A percentile compares a stretch with the other conserved stretches of the same genome.
These are phyloP conservation scores for Lactarius hengduanensis DNA, from an alignment of 768 basidiomycete genomes.

Conservation along the genomic window DNA sequence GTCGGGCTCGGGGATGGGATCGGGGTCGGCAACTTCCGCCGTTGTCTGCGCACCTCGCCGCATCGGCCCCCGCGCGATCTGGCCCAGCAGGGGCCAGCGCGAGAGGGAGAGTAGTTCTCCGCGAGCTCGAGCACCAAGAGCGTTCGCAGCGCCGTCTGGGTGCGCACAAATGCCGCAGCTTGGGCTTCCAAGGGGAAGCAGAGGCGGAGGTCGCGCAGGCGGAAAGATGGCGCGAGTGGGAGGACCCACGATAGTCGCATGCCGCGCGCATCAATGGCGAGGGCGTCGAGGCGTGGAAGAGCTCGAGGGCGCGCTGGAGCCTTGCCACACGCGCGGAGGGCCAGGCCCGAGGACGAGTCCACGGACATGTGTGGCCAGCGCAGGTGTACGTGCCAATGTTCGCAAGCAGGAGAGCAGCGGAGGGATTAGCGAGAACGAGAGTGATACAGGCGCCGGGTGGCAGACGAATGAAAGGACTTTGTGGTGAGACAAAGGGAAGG, in stretches of 20 bases:
- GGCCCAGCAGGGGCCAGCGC: not conserved
- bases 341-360: slow-evolving; percentile 29
- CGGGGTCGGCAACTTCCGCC: not conserved
- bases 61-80: not conserved
- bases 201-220: slow-evolving; percentile 49
- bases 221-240: slow-evolving; percentile 42
- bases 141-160: slow-evolving; percentile 43
- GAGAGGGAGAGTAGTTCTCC: slow-evolving; percentile 11
- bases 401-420: slow-evolving; percentile 40
- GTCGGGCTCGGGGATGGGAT: not conserved
- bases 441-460: slow-evolving; percentile 49
- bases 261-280: slow-evolving; percentile 40
- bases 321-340: slow-evolving; percentile 44
- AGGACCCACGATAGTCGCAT: slow-evolving; percentile 45
- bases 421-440: slow-evolving; percentile 41
- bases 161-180: slow-evolving; percentile 48
- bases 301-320: slow-evolving; percentile 43
- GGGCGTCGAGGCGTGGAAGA: slow-evolving; percentile 46
- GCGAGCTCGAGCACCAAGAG: slow-evolving; percentile 36
- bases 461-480: slow-evolving; percentile 48
- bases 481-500: slow-evolving; percentile 44
- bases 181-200: slow-evolving; percentile 49
- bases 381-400: slow-evolving; percentile 39
- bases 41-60: not conserved
- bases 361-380: slow-evolving; percentile 43